Evolutionary conservation across 2,329 filamentous ascomycete species (phyloP), one percentile per base, ranked within the genome.

Genomic region (Fusarium protoensiforme): DNA sequence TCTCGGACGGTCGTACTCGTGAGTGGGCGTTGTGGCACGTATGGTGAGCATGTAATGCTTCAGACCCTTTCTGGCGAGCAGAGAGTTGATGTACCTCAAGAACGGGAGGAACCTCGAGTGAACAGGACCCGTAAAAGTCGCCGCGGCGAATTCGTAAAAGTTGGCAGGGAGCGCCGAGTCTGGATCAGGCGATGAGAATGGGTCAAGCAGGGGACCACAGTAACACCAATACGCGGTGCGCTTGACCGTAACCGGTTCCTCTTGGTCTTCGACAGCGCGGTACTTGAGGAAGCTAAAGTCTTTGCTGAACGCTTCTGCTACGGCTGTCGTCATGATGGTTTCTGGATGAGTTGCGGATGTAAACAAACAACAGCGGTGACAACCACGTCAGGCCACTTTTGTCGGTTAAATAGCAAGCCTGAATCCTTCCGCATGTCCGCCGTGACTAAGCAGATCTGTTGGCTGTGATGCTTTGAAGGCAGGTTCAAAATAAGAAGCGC

Each of bases 31-130:
- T 0, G 84, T 85, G 57, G 85, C 85, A 53, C 86, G 84, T 61
- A 87, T 81, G 0, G 85, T 87, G 14, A 87, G 72, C 80, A 86
- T 86, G 71, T 87, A 87, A 73, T 86, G 77, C 5, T 78, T 71
- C 7, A 85, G 72, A 5, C 79, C 80, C 35, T 81, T 81, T 5
- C 66, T 53, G 4, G 61, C n/a, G 38, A 87, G 75, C 64, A 86
- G 78, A 3, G 69, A 61, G 46, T 85, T 82, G 36, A 82, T 78
- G 69, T 82, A 86, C 9, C 64, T 61, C 5, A 87, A 77, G 58
- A 87, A 84, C 0, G 85, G 83, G 27, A 83, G 72, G 4, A 87
- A 73, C 0, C 76, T 77, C 2, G 77, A 69, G 1, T 81, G 71
- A 0, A 86, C 56, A n/a, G 82, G 78, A 0, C 77, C 75, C 1